phyloP scores from a whole-genome alignment of 2,329 filamentous ascomycete genomes.

The Ustulina deusta region DNA sequence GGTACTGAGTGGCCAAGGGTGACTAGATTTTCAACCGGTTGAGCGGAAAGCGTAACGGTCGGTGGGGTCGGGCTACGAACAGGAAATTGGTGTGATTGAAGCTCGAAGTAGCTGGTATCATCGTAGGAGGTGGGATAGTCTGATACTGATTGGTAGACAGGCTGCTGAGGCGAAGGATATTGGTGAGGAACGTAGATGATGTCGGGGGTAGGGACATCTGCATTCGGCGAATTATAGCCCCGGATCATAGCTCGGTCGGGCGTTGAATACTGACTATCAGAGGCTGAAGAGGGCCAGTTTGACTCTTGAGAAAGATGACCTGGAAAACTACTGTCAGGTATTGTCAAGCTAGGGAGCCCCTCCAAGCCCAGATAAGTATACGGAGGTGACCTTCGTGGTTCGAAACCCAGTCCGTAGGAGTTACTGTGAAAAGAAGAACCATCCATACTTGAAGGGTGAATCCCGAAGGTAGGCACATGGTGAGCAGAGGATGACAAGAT shows the following conservation, averaged over 20 bases:
- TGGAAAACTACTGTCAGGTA: slow-evolving; percentile 50
- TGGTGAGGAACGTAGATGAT: slow-evolving; percentile 48
- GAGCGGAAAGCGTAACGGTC: slow-evolving; percentile 57
- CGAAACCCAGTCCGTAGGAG: slow-evolving; percentile 43
- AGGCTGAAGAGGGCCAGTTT: slow-evolving; percentile 59
- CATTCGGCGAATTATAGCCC: slow-evolving; percentile 45
- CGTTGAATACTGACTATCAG: slow-evolving; percentile 62
- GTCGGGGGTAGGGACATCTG: slow-evolving; percentile 31
- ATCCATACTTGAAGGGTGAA: slow-evolving; percentile 44
- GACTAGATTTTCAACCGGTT: slow-evolving; percentile 63
- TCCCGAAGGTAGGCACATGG: slow-evolving; percentile 42
- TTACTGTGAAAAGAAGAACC: slow-evolving; percentile 43
- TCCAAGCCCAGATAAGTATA: slow-evolving; percentile 48
- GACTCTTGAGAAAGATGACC: slow-evolving; percentile 54
- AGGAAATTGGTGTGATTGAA: slow-evolving; percentile 54
- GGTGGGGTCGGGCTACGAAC: slow-evolving; percentile 64
- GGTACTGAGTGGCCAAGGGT: slow-evolving; percentile 57
- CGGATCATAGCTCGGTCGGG: slow-evolving; percentile 45
- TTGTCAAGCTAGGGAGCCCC: slow-evolving; percentile 49
- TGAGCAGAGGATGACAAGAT: slow-evolving; percentile 38
- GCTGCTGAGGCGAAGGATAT: slow-evolving; percentile 49
- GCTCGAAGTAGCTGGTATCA: slow-evolving; percentile 51
- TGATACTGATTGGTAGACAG: slow-evolving; percentile 52
- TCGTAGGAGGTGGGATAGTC: slow-evolving; percentile 55
- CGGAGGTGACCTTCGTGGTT: slow-evolving; percentile 49